These are phyloP conservation scores for Talaromyces marneffei DNA, from an alignment of 2,329 filamentous ascomycete species.

Conservation along the genomic window DNA sequence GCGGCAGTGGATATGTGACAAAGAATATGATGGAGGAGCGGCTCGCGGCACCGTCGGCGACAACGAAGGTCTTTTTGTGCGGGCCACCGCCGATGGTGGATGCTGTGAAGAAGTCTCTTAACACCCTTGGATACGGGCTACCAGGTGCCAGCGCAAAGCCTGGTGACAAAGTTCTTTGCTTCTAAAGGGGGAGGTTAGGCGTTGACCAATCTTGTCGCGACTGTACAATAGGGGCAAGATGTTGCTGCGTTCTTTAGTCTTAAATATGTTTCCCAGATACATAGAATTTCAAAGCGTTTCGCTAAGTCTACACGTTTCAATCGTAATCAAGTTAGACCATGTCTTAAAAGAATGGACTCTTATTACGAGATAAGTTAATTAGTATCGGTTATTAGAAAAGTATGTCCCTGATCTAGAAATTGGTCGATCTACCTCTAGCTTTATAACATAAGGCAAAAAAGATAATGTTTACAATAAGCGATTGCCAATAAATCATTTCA, in stretches of 20 bases:
- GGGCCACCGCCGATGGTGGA: constrained; percentile 58
- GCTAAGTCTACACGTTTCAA: no score
- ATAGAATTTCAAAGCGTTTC: no score
- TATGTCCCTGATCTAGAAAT: neutral
- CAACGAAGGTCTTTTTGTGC: constrained; percentile 54
- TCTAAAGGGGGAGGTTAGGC: constrained; percentile 38
- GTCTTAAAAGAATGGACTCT: neutral
- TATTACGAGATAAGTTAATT: neutral
- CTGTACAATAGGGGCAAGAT: neutral
- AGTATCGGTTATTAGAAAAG: neutral
- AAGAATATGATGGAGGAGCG: constrained; percentile 46
- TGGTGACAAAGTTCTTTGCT: constrained; percentile 52
- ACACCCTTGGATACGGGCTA: constrained; percentile 47
- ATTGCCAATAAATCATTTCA: no score
- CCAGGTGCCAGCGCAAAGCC: constrained; percentile 49
- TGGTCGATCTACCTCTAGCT: neutral
- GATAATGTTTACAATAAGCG: no score
- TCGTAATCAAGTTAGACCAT: no score
- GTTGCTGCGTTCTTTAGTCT: neutral
- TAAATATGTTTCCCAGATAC: neutral
- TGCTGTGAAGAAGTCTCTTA: constrained; percentile 49
- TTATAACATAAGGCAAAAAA: neutral
- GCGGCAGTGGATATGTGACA: constrained; percentile 48
- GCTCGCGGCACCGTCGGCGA: constrained; percentile 43
- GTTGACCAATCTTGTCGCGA: neutral